Conservation (phyloP, 768 basidiomycete species). For the Termitomyces sp. region DNA sequence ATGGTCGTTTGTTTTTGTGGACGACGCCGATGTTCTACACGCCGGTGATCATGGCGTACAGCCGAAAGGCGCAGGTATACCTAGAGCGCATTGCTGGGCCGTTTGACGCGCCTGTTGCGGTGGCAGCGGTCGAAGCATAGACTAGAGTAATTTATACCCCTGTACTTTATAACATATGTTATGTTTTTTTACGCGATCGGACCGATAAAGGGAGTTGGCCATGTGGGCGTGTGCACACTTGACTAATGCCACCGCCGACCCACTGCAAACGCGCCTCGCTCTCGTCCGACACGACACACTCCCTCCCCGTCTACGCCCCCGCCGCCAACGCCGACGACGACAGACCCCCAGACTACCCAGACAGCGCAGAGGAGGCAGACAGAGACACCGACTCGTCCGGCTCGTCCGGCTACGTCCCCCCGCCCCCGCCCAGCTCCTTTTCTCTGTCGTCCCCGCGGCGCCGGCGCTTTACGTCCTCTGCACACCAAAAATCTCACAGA, state of each 20-base stretch:
- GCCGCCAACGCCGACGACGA: slow-evolving; percentile 52
- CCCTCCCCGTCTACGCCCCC: slow-evolving; percentile 55
- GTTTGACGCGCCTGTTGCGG: slow-evolving; percentile 29
- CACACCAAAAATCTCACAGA: slow-evolving; percentile 15
- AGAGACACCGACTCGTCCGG: slow-evolving; percentile 65
- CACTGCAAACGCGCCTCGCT: slow-evolving; percentile 53
- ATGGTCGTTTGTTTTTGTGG: slow-evolving; percentile 72
- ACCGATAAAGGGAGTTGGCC: slow-evolving; percentile 4
- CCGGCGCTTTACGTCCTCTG: slow-evolving; percentile 16
- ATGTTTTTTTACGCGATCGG: background rate
- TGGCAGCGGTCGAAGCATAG: slow-evolving; percentile 6
- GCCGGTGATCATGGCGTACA: slow-evolving; percentile 33
- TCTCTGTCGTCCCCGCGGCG: slow-evolving; percentile 31
- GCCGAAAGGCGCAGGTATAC: slow-evolving; percentile 22
- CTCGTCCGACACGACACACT: slow-evolving; percentile 62
- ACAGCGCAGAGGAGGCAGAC: slow-evolving; percentile 75
- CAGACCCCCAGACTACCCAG: slow-evolving; percentile 70
- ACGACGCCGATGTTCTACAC: slow-evolving; percentile 58
- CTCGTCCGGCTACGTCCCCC: slow-evolving; percentile 20
- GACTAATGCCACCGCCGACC: slow-evolving; percentile 6
- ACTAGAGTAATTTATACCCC: background rate
- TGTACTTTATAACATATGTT: background rate
- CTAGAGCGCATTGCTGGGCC: slow-evolving; percentile 53
- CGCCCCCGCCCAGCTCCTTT: slow-evolving; percentile 24
- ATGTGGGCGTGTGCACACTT: slow-evolving; percentile 19